Base-by-base conservation (phyloP, 345 rosid genomes). In the Populus ilicifolia region DNA sequence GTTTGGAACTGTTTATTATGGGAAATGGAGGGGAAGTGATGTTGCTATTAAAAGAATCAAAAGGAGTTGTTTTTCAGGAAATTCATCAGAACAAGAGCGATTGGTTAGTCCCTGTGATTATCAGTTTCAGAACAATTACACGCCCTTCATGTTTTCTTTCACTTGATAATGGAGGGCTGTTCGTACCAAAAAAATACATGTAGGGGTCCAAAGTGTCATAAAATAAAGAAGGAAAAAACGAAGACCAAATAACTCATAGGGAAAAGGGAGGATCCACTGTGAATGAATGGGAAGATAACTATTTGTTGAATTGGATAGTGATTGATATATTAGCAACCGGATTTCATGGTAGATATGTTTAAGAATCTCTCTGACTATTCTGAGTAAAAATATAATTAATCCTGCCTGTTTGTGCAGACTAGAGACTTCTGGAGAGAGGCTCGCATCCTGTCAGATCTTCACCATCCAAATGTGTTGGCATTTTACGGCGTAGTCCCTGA, bases 11-110 rank as follows among this genome's bases (percentile, higher is more conserved):
- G 98, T 95, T 36, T 92, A 89, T 79, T 83, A 88, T 74, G 99
- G 96, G 70, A 95, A 92, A 79, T 95, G 99, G 98, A 90, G 97
- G 80, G 99, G 99, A 72, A 93, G 98, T 52, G 98, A 92, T 83
- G 97, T 95, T 61, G 99, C 98, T 75, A 92, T 95, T 73, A 93
- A 95, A 84, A 86, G 97, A 78, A 95, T 95, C 20, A 95, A 92
- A 83, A 89, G 92, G 43, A 90, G 94, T 67, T 92, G 97, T 81
- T 95, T 95, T 78, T 83, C 86, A 4, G 98, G 96, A 66, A 85
- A 89, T 80, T 82, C 88, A 63, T 95, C 97, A 0, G 97, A 94
- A 88, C 91, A 88, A 88, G 97, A 92, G 80, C 82, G 90, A 73
- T 81, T 92, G 93, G 97, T 94, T 63, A 44, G 89, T 85, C 76